These are phyloP conservation scores for Laguncularia racemosa DNA, from an alignment of 345 rosid species.

Conservation along the genomic window DNA sequence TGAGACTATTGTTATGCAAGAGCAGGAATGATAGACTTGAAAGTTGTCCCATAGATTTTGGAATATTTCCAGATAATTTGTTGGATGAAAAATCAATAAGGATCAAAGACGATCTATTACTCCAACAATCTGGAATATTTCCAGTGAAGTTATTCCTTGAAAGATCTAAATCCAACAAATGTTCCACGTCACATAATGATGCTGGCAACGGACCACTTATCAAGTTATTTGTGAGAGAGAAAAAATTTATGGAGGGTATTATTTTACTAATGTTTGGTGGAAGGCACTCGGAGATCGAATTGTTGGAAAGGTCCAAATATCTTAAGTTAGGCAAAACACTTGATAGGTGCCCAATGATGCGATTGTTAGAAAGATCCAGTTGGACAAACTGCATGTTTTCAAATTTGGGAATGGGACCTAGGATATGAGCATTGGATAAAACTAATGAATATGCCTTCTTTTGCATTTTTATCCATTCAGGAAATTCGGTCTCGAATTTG, in stretches of 20 bases:
- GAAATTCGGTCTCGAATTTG: not conserved
- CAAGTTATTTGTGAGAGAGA: not conserved
- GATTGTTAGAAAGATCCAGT: not conserved
- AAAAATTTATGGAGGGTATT: not conserved
- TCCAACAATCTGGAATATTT: not conserved
- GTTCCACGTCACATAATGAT: not conserved
- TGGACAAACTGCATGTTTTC: accelerated
- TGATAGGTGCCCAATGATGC: not conserved
- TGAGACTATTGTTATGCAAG: slow-evolving; percentile 4
- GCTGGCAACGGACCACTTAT: slow-evolving; percentile 4
- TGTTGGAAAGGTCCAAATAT: slow-evolving; percentile 3
- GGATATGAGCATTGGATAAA: not conserved
- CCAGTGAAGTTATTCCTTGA: slow-evolving; percentile 1
- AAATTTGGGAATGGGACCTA: not conserved
- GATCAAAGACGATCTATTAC: accelerated
- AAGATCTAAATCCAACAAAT: not conserved
- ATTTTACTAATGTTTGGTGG: not conserved
- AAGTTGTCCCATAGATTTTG: not conserved
- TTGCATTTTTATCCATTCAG: slow-evolving; percentile 1
- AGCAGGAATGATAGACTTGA: accelerated
- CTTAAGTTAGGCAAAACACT: not conserved
- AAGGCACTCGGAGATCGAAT: not conserved
- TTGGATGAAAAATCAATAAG: slow-evolving; percentile 1
- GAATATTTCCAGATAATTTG: not conserved
- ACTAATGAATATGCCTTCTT: accelerated